These are phyloP conservation scores for Calocybe cyanea DNA, from an alignment of 768 basidiomycete genomes.

Conservation along the genomic window DNA sequence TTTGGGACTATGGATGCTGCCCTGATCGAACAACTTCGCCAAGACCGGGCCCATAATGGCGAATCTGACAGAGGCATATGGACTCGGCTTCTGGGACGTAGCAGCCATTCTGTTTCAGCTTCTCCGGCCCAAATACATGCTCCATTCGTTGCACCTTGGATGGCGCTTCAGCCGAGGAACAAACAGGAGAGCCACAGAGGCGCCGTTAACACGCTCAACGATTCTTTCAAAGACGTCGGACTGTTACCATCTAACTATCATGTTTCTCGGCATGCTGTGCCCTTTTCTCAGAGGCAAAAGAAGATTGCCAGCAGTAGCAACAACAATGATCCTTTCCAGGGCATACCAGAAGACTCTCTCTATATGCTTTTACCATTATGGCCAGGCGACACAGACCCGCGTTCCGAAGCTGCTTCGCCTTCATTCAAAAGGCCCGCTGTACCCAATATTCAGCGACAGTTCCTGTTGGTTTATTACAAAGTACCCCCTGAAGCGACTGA, in stretches of 20 bases:
- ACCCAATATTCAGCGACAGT: slow-evolving; percentile 54
- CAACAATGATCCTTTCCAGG: slow-evolving; percentile 48
- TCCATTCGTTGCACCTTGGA: slow-evolving; percentile 51
- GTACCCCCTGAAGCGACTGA: slow-evolving; percentile 14
- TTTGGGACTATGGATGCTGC: slow-evolving; percentile 57
- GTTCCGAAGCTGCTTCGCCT: slow-evolving; percentile 22
- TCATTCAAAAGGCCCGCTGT: slow-evolving; percentile 32
- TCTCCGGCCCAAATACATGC: slow-evolving; percentile 23
- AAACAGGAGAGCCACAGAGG: slow-evolving; percentile 67
- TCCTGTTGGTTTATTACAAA: slow-evolving; percentile 80
- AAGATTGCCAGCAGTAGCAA: slow-evolving; percentile 21
- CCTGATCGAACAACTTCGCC: slow-evolving; percentile 41
- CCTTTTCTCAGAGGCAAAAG: slow-evolving; percentile 25
- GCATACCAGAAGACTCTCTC: slow-evolving; percentile 63
- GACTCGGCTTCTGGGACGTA: slow-evolving; percentile 20
- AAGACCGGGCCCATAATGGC: slow-evolving; percentile 21
- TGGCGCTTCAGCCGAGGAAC: slow-evolving; percentile 57
- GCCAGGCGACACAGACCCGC: slow-evolving; percentile 67
- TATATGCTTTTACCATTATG: slow-evolving; percentile 88
- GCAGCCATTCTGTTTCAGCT: slow-evolving; percentile 13
- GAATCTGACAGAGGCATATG: slow-evolving; percentile 22
- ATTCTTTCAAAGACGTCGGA: slow-evolving; percentile 79
- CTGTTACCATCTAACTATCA: slow-evolving; percentile 51
- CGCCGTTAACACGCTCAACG: slow-evolving; percentile 65
- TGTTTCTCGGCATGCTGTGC: slow-evolving; percentile 26